Conservation (phyloP, 306 rosid genomes). For the Potentilla sterilis region DNA sequence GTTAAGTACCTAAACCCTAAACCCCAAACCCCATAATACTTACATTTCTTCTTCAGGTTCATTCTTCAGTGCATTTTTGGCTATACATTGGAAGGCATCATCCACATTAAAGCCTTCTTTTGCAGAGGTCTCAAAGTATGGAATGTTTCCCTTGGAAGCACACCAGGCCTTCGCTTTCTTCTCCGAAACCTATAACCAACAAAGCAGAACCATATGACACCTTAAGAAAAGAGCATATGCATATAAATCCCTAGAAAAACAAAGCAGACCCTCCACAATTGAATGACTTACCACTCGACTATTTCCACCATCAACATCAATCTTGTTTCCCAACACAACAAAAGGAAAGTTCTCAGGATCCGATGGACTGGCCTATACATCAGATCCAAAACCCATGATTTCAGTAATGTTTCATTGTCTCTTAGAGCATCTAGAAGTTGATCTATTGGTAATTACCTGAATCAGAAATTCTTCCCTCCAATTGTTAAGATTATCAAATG, state of each 20-base stretch:
- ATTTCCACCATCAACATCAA: conserved; percentile 96
- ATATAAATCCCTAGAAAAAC: conserved; percentile 10
- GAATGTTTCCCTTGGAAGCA: conserved; percentile 99
- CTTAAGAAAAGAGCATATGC: conserved; percentile 11
- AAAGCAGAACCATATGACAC: conserved; percentile 4
- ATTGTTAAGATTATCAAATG: conserved; percentile 93
- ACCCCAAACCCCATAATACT: conserved; percentile 25
- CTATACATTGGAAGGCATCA: conserved; percentile 96
- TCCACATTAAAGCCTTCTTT: conserved; percentile 98
- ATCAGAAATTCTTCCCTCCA: conserved; percentile 99
- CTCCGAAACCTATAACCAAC: conserved; percentile 73
- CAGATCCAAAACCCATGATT: conserved; percentile 17
- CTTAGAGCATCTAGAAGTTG: neutral
- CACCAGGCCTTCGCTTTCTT: conserved; percentile 99
- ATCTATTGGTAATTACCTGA: conserved; percentile 53
- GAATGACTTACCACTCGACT: conserved; percentile 83
- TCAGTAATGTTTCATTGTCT: conserved; percentile 7
- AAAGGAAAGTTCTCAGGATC: conserved; percentile 98
- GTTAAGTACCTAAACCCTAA: neutral
- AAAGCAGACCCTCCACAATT: neutral
- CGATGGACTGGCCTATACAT: conserved; percentile 95
- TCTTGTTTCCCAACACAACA: conserved; percentile 97
- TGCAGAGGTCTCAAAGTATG: conserved; percentile 97
- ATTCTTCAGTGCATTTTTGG: conserved; percentile 96
- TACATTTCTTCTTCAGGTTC: conserved; percentile 99